Conservation (phyloP, 225 moss, liverwort and hornwort species). For the Pseudoscleropodium purum region DNA sequence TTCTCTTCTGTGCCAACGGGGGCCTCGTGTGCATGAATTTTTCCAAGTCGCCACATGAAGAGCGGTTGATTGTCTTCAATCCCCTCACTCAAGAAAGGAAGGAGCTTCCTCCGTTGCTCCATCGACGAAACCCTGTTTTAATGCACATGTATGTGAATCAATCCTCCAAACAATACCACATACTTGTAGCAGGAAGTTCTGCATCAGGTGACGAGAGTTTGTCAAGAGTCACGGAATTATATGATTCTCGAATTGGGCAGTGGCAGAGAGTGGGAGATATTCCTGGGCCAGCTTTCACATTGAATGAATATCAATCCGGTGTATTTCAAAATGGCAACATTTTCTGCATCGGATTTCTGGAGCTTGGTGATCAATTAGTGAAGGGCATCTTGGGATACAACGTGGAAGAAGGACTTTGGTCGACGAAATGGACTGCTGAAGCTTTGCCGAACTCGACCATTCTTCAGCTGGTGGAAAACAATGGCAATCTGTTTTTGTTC, state of each 20-base stretch:
- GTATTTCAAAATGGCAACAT: not conserved
- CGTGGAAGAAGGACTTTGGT: not conserved
- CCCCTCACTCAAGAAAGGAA: not conserved
- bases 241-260: not conserved
- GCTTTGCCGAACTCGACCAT: not conserved
- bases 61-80: not conserved
- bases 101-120: not conserved
- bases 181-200: not conserved
- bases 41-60: not conserved
- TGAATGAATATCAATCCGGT: constrained; percentile 8
- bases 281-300: not conserved
- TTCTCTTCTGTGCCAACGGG: not conserved
- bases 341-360: constrained; percentile 6
- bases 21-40: constrained; percentile 4
- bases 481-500: not conserved
- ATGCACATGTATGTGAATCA: not conserved
- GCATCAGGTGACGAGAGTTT: not conserved
- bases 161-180: not conserved
- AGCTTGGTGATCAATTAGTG: not conserved
- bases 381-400: constrained; percentile 12
- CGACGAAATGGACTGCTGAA: not conserved
- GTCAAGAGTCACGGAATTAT: not conserved
- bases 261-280: not conserved
- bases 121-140: not conserved
- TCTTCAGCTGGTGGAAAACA: not conserved